Base-by-base conservation (phyloP, 768 basidiomycete genomes). In the Ramaria sp. region DNA sequence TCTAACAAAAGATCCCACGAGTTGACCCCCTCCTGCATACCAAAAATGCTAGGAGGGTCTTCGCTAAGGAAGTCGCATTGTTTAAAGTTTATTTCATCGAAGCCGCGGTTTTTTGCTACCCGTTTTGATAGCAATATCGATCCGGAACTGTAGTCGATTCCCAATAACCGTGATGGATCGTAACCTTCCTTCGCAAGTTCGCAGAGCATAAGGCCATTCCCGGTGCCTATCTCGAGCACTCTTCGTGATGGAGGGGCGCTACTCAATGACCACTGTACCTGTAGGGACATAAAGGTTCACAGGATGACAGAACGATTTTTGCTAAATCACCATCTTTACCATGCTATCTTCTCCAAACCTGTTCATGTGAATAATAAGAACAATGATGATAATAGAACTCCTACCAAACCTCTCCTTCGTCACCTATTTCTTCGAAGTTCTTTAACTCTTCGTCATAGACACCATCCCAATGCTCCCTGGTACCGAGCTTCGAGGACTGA, bases 341-440 rank as follows among this genome's bases (percentile, higher is more conserved):
- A 86, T 74, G 34, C 77, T 79, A 57, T 88, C 85, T 49, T 75
- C 70, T 7, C 89, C 88, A 62, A 92, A 92, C 88, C 89, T 90
- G 32, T 48, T 13, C 15, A 38, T 39, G 44, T 13, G 24, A 32
- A 27, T 55, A 18, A 34, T 15, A 16, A 55, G 8, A n/a, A 42
- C 38, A 30, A 52, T 16, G 43, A 5, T 18, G 57, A 24, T 27
- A 20, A 49, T 30, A 22, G 36, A 30, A n/a, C 6, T 20, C 38
- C 22, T 58, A 88, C 89, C 89, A 92, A 24, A 88, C 73, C 66
- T 92, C 89, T 34, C 89, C 89, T 65, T 89, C 87, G 62, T 91
- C 87, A 18, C 85, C 83, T 28, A 81, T 78, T 49, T 88, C 89
- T 28, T 79, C 70, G 57, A 88, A 91, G 61, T 86, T 85, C 36